Percentiles rank a stretch among this genome's conserved stretches.
phyloP scores from a whole-genome alignment of 768 basidiomycete genomes.

The Tulasnella sp. region DNA sequence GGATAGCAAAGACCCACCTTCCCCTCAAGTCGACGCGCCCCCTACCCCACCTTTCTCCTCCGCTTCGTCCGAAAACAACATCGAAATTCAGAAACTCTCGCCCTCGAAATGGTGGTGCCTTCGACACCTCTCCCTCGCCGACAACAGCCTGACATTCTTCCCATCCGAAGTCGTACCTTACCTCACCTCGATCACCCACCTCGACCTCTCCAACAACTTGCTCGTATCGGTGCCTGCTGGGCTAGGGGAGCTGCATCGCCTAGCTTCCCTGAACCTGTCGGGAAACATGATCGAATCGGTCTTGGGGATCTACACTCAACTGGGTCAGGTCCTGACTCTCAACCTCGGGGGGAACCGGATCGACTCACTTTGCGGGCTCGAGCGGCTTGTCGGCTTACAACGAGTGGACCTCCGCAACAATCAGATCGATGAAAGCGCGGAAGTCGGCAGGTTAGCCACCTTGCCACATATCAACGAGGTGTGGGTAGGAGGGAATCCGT shows the following conservation, averaged over 20 bases:
- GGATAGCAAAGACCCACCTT: slow-evolving; percentile 24
- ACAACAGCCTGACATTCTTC: slow-evolving; percentile 72
- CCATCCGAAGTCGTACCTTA: slow-evolving; percentile 54
- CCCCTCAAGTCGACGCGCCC: slow-evolving; percentile 13
- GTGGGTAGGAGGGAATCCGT: slow-evolving; percentile 77
- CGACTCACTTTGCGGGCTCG: slow-evolving; percentile 90
- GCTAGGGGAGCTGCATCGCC: slow-evolving; percentile 59
- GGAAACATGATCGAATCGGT: slow-evolving; percentile 98
- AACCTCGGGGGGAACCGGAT: slow-evolving; percentile 81
- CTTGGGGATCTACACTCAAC: slow-evolving; percentile 68
- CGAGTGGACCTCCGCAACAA: slow-evolving; percentile 77
- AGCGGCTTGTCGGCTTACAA: slow-evolving; percentile 75
- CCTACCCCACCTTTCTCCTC: not conserved
- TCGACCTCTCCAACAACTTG: slow-evolving; percentile 86
- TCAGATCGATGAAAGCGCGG: slow-evolving; percentile 66
- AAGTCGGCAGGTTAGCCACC: slow-evolving; percentile 69
- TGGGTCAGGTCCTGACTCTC: slow-evolving; percentile 65
- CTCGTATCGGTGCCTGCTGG: slow-evolving; percentile 78
- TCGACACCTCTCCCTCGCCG: slow-evolving; percentile 61
- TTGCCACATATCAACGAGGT: slow-evolving; percentile 72
- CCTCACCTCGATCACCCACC: slow-evolving; percentile 63
- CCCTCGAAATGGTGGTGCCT: slow-evolving; percentile 63
- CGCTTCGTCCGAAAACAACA: not conserved
- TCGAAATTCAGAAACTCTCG: slow-evolving; percentile 31
- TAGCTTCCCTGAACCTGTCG: slow-evolving; percentile 85